Evolutionary conservation across 148 eudicot genomes (phyloP).

Genomic region (Limonium bicolor): DNA sequence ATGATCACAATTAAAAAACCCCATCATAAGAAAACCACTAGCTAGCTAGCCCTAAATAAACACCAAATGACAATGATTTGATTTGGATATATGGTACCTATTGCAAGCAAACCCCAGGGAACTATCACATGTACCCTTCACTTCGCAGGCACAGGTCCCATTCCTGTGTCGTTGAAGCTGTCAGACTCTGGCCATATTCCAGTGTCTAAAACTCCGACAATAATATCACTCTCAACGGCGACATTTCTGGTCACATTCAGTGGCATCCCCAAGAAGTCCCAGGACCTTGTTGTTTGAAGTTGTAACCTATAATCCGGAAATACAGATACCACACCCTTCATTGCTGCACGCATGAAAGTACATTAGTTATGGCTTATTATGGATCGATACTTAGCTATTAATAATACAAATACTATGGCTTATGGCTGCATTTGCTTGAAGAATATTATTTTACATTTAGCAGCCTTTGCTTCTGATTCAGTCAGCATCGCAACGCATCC

Average conservation of each 20-base stretch:
- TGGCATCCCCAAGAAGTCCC: slow-evolving; percentile 43
- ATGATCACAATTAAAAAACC: no score
- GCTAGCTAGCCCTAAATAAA: no score
- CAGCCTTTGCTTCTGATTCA: slow-evolving; percentile 9
- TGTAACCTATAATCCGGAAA: slow-evolving; percentile 25
- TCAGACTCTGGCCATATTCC: slow-evolving; percentile 45
- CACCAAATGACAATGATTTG: no score
- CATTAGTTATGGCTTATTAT: neutral
- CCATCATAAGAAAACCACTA: no score
- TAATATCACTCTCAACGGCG: slow-evolving; percentile 20
- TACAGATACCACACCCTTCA: slow-evolving; percentile 25
- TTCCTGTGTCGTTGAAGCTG: slow-evolving; percentile 32
- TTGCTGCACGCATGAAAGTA: slow-evolving; percentile 10
- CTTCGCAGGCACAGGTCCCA: slow-evolving; percentile 28
- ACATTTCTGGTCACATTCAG: neutral
- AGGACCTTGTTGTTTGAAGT: slow-evolving; percentile 47
- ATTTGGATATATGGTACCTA: no score
- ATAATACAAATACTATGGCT: neutral
- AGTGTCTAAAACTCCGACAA: slow-evolving; percentile 29
- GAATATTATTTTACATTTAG: neutral
- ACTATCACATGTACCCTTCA: slow-evolving; percentile 34
- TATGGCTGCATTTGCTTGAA: no score
- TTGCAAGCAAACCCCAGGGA: slow-evolving; percentile 35
- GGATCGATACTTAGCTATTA: neutral
- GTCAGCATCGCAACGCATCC: slow-evolving; percentile 27